A percentile compares a stretch with the other conserved stretches of the same genome.
Conservation (phyloP, 495 filamentous ascomycete species). For the Penicillium simplicissimum region DNA sequence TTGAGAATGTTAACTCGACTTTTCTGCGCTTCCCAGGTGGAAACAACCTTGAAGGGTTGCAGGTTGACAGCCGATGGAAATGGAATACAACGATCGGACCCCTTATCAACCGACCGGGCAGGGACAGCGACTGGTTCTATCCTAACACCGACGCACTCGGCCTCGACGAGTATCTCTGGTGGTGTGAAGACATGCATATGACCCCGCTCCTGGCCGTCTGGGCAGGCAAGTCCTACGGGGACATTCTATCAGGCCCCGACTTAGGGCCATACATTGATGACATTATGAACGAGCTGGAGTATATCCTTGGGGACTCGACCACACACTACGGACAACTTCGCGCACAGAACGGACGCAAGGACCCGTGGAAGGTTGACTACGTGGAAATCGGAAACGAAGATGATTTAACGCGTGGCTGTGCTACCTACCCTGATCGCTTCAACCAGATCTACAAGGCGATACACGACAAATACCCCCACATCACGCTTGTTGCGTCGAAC, state of each 20-base stretch:
- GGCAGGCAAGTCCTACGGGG: constrained; percentile 60
- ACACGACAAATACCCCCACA: constrained; percentile 45
- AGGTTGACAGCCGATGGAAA: constrained; percentile 54
- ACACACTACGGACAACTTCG: constrained; percentile 45
- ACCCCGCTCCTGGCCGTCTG: constrained; percentile 60
- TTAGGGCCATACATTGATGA: constrained; percentile 50
- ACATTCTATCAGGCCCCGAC: constrained; percentile 38
- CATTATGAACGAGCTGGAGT: constrained; percentile 63
- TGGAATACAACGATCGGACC: constrained; percentile 71
- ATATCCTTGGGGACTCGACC: constrained; percentile 29
- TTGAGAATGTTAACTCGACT: constrained; percentile 53
- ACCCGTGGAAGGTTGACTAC: constrained; percentile 50
- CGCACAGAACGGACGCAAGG: constrained; percentile 42
- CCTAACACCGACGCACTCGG: constrained; percentile 64
- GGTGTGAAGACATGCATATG: constrained; percentile 63
- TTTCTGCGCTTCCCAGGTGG: constrained; percentile 68
- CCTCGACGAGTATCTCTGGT: constrained; percentile 63
- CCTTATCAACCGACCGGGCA: constrained; percentile 61
- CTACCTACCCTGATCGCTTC: constrained; percentile 48
- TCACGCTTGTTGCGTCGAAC: constrained; percentile 45
- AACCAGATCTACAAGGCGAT: constrained; percentile 47
- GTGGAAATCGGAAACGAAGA: constrained; percentile 61
- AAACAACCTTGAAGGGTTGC: constrained; percentile 56
- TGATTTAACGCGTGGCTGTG: constrained; percentile 43
- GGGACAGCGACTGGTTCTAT: constrained; percentile 62